Conservation (phyloP, 1,139 yeast genomes). For the Kurtzmaniella quercitrusa region DNA sequence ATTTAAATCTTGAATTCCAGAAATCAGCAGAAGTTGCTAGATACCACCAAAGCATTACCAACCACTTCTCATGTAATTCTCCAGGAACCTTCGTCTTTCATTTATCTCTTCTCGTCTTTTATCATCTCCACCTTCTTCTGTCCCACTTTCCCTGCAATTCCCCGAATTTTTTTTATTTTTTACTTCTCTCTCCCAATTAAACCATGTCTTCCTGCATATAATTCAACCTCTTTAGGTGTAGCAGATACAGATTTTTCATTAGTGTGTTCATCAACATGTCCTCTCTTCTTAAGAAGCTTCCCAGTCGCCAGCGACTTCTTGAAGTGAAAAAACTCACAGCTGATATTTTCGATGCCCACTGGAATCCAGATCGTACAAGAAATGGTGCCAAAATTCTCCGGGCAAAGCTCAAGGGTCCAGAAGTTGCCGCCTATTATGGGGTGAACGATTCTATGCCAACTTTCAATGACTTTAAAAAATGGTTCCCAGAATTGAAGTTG, state of each 20-base stretch:
- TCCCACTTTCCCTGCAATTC: no score
- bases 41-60: no score
- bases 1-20: no score
- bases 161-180: no score
- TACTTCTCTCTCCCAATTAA: neutral
- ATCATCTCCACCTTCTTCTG: no score
- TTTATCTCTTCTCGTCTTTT: no score
- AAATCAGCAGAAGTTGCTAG: no score
- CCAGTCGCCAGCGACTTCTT: conserved; percentile 24
- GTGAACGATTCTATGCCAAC: conserved; percentile 61
- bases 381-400: conserved; percentile 76
- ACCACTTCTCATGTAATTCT: no score
- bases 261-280: conserved; percentile 8
- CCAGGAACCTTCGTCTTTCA: no score
- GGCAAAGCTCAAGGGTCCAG: conserved; percentile 72
- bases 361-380: conserved; percentile 65
- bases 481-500: conserved; percentile 57
- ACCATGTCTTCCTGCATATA: neutral
- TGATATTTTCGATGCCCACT: conserved; percentile 28
- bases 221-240: neutral
- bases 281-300: conserved; percentile 18
- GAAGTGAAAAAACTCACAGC: conserved; percentile 28
- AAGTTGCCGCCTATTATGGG: conserved; percentile 71
- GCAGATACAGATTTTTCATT: neutral
- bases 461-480: conserved; percentile 52